Evolutionary conservation across 805 yeast species (phyloP), one percentile per base, ranked within the genome.

Genomic region (Alloascoidea africana): DNA sequence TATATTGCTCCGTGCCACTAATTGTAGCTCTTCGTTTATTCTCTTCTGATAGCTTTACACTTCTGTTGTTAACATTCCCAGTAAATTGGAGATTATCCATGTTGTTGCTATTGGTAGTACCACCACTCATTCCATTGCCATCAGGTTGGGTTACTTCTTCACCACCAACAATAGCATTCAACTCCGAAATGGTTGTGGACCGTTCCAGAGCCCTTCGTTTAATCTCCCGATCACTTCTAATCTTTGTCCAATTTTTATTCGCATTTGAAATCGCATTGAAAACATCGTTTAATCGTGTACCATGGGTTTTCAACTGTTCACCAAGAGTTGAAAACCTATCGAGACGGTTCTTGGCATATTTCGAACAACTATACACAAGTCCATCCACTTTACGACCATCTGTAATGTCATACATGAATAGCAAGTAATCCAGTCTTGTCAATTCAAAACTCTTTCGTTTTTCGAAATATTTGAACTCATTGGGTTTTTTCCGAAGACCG

Each of bases 361-460:
- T 46, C 3, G 63, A 56, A 23, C 62, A 37, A 18, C 56, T 58
- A 34, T 46, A 57, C 14, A 58, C 49, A 27, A 61, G 46, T 14
- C 54, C 56, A 39, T 61, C 64, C 40, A 56, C 59, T 41, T 59
- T 60, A 8, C 66, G 45, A 2, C 68, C 68, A 3, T 62, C 63
- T 34, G 59, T 60, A 14, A 63, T 42, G 35, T 63, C 68, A 33
- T 51, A 53, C 39, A 63, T 44, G 45, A 50, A 63, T 4, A 55
- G 49, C 39, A 53, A 63, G 42, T 63, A 63, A 46, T 62, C 68
- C 35, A 60, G 56, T 11, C 68, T 51, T n/a, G 58, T 47, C 17
- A 59, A 51, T 37, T 63, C 68, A 39, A 63, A 63, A 4, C 48
- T 45, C 33, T 52, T 55, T 18, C 62, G 50, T 43, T 59, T 59